Conservation (phyloP, 2,329 filamentous ascomycete genomes). For the Byssoonygena ceratinophila region DNA sequence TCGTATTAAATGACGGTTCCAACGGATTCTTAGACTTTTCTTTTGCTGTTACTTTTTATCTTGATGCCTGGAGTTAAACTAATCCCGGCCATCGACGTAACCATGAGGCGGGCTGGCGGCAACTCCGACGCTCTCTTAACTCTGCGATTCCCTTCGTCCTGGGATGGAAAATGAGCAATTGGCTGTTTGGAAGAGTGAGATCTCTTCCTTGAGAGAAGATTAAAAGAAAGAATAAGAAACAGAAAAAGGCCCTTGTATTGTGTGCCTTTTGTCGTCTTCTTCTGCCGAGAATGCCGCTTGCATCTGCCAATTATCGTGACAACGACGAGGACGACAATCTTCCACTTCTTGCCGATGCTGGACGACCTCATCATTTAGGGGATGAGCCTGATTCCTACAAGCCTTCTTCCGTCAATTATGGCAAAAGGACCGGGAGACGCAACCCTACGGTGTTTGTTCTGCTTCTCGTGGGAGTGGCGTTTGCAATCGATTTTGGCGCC, state of each 20-base stretch:
- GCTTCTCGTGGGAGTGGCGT: conserved; percentile 8
- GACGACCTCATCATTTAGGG: not conserved
- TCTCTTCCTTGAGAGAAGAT: not conserved
- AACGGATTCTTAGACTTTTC: not conserved
- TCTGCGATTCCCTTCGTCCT: too few relatives aligned
- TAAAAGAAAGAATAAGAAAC: too few relatives aligned
- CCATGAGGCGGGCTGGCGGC: not conserved
- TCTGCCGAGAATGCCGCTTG: not conserved
- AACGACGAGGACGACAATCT: conserved; percentile 5
- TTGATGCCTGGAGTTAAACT: not conserved
- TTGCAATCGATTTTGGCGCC: conserved; percentile 14
- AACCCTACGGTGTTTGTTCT: conserved; percentile 12
- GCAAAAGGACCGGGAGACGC: conserved; percentile 5
- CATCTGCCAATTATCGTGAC: not conserved
- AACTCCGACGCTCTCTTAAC: too few relatives aligned
- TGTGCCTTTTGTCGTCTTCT: not conserved
- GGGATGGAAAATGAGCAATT: not conserved
- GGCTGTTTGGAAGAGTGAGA: not conserved
- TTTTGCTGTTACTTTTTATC: not conserved
- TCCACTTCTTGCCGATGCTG: conserved; percentile 6
- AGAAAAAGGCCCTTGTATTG: too few relatives aligned
- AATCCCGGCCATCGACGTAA: not conserved
- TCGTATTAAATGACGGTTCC: not conserved
- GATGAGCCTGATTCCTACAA: not conserved
- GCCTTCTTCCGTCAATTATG: not conserved